phyloP scores from a whole-genome alignment of 192 early-diverging fungal species.

The Rhizophagus sp. region DNA sequence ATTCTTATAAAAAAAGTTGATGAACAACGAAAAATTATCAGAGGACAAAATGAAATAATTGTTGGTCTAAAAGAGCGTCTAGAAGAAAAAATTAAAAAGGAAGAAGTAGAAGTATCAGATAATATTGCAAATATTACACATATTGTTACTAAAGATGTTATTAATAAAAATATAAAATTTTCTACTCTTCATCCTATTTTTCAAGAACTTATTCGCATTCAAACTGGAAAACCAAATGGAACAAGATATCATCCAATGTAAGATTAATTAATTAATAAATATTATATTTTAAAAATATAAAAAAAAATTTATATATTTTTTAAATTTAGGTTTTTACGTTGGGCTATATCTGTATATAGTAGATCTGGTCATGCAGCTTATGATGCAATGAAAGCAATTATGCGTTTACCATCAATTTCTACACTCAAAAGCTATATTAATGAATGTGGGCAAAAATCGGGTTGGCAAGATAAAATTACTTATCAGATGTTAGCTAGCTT shows the following conservation, averaged over 20 bases:
- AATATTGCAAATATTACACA: background rate
- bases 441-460: background rate
- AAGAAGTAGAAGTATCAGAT: background rate
- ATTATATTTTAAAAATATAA: conserved; percentile 1
- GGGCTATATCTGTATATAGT: background rate
- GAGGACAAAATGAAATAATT: background rate
- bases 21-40: background rate
- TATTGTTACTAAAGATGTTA: background rate
- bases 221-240: background rate
- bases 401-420: conserved; percentile 6
- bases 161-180: background rate
- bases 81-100: conserved; percentile 1
- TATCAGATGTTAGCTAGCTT: background rate
- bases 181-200: conserved; percentile 2
- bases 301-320: background rate
- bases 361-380: background rate
- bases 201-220: background rate
- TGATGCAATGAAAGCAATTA: conserved; percentile 2
- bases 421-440: conserved; percentile 11
- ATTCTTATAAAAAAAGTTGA: conserved; percentile 1
- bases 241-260: conserved; percentile 20
- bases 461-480: background rate
- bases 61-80: background rate
- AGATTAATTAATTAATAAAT: background rate
- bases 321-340: background rate